Conservation (phyloP, 208 protist species). For the Wallacemonas rigidus region DNA sequence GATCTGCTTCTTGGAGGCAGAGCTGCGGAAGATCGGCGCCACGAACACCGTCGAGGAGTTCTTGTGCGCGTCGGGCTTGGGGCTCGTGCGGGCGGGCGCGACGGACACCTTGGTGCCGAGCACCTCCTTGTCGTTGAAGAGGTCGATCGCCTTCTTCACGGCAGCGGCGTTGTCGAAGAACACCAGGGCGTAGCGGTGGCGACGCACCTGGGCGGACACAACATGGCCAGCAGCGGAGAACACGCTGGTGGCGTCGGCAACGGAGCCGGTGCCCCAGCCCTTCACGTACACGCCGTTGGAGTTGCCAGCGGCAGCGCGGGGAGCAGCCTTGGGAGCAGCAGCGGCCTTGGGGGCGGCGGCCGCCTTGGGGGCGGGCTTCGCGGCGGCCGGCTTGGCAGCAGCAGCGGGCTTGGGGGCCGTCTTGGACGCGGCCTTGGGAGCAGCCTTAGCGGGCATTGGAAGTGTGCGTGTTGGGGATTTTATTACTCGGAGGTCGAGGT, state of each 20-base stretch:
- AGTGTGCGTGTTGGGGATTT: constrained; percentile 31
- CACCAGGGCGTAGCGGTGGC: constrained; percentile 77
- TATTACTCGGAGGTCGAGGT: constrained; percentile 90
- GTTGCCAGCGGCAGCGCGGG: constrained; percentile 37
- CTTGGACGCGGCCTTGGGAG: constrained; percentile 55
- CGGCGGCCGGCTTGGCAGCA: not conserved
- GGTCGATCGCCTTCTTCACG: constrained; percentile 86
- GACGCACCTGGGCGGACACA: constrained; percentile 59
- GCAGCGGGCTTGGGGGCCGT: constrained; percentile 26
- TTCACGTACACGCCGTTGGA: constrained; percentile 86
- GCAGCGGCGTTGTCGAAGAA: constrained; percentile 83
- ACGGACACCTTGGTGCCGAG: constrained; percentile 65
- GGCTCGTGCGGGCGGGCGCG: constrained; percentile 69
- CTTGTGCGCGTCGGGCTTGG: constrained; percentile 74
- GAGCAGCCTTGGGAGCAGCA: constrained; percentile 28
- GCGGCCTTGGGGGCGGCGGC: constrained; percentile 36
- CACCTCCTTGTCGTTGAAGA: constrained; percentile 87
- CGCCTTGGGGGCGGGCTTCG: constrained; percentile 48
- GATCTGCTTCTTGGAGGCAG: constrained; percentile 67
- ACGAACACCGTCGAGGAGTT: constrained; percentile 79
- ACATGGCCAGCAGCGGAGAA: constrained; percentile 71
- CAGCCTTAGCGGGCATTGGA: constrained; percentile 62
- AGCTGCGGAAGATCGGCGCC: constrained; percentile 80
- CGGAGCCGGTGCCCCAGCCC: constrained; percentile 81
- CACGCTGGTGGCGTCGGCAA: constrained; percentile 52